Base-by-base conservation (phyloP, 1,284 basidiomycete genomes). In the Tylopilus sp. region DNA sequence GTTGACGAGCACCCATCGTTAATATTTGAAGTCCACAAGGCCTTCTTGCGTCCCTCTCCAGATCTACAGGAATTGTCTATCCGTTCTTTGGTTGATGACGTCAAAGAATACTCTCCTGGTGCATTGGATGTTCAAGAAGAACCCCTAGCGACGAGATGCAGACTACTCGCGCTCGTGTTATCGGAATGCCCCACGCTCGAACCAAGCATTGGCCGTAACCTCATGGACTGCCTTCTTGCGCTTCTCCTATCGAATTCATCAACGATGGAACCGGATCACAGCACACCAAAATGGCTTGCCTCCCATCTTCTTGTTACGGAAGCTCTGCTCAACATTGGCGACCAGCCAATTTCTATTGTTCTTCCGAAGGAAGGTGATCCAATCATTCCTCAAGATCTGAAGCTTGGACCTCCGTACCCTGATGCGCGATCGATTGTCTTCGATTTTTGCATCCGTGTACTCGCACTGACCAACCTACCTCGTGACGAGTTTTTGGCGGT, bases 1-100 rank as follows among this genome's bases (percentile, higher is more conserved):
- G 87, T 96, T 43, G 95, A 98, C 66, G 84, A 89, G 57, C 89
- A 94, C 61, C 85, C 90, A 9, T 86, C 88, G 7, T 80, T 98
- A 41, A 86, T 98, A 43, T 97, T 97, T 65, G 94, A 98, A 65
- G 82, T 97, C 45, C 86, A 90, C 61, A 79, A 80, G 29, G 88
- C 89, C 13, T 93, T 95, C 70, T 79, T 88, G 49, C 84, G 85
- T 25, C 75, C 81, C 3, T 73, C 76, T 39, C 82, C 79, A 44
- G 78, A 76, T 29, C 80, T 85, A 61, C 85, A 86, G 59, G 75
- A 80, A 35, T 72, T 83, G 57, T 82, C 85, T 14, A 77, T 89
- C 43, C 79, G 78, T 37, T 76, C 82, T 49, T 77, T 93, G 49
- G 76, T 91, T 48, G 84, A 87, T 36, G 88, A 92, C 62, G 80